Evolutionary conservation across 202 grass and related monocot genomes (phyloP), one percentile per base, ranked within the genome.

Genomic region (Miscanthus sacchariflorus): DNA sequence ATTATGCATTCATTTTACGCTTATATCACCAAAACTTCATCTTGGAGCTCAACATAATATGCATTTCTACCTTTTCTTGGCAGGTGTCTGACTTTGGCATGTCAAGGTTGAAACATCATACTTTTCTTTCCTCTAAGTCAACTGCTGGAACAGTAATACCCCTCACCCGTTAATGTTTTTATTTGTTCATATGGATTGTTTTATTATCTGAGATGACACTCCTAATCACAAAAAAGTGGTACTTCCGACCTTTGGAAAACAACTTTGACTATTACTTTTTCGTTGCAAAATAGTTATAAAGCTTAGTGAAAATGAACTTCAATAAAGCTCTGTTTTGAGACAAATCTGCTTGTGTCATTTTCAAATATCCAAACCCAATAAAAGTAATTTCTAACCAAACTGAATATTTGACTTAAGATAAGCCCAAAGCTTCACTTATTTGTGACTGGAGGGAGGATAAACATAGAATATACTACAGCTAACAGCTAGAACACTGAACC

Each of bases 81-180:
- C 84, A 99, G 97, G 97, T 96, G 49, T 99, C 92, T 88, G 97
- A 99, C 90, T 99, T 99, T 99, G 97, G 97, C 86, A 89, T 99
- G 94, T 99, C 97, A 83, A 99, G 97, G 79, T 93, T 99, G 83
- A 96, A 99, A 89, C 94, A 99, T 90, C 83, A 97, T 77, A 99
- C 97, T 42, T 99, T 96, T 79, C 90, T 99, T 64, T 99, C 97
- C 64, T 97, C 97, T 2, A 99, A 96, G 67, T 96, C 97, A 89
- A 99, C 92, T 88, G 93, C 94, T 79, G 94, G 97, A 93, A 99
- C 97, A 35, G 94, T 99, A 96, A 87, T 70, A 79, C 72, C 70
- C 70, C 85, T 87, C 17, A 12, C 50, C 74, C 40, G 68, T 83
- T 74, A 35, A 74, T 77, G n/a, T 21, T 76, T 89, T 79, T 56